A percentile compares a stretch with the other conserved stretches of the same genome.
These are phyloP conservation scores for Carex cristatella DNA, from an alignment of 176 grass and related monocot species.

Conservation along the genomic window DNA sequence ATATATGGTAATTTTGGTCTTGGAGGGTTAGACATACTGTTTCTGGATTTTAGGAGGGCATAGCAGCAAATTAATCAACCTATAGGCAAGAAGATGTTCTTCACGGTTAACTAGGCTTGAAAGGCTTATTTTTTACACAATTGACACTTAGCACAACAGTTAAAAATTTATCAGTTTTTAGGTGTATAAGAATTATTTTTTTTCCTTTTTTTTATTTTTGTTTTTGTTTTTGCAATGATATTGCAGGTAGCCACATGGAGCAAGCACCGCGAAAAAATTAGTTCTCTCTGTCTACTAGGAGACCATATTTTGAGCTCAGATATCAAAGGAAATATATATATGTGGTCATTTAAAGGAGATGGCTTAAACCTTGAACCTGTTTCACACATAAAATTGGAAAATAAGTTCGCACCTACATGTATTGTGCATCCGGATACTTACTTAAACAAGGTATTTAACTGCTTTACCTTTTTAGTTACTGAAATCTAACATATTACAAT, in stretches of 20 bases:
- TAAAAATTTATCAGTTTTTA: background rate
- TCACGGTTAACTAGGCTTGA: background rate
- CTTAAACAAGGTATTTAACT: slow-evolving; percentile 73
- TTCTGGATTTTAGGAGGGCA: background rate
- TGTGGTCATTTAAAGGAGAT: slow-evolving; percentile 80
- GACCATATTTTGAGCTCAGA: slow-evolving; percentile 77
- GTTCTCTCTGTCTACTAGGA: slow-evolving; percentile 63
- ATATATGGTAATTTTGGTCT: background rate
- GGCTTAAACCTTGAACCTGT: slow-evolving; percentile 61
- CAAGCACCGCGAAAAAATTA: slow-evolving; percentile 81
- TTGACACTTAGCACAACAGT: background rate
- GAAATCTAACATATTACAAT: background rate
- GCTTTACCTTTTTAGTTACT: background rate
- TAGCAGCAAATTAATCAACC: background rate
- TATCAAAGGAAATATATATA: slow-evolving; percentile 66
- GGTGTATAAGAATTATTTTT: background rate
- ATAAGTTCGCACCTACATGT: slow-evolving; percentile 72
- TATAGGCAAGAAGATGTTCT: background rate
- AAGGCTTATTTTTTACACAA: background rate
- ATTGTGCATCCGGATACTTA: slow-evolving; percentile 97
- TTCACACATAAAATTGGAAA: slow-evolving; percentile 61
- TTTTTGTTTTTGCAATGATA: slow-evolving; percentile 9
- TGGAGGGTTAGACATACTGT: background rate
- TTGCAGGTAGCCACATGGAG: slow-evolving; percentile 72
- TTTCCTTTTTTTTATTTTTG: slow-evolving; percentile 11